These are phyloP conservation scores for Scheffersomyces ergatensis DNA, from an alignment of 805 yeast species.

Conservation along the genomic window DNA sequence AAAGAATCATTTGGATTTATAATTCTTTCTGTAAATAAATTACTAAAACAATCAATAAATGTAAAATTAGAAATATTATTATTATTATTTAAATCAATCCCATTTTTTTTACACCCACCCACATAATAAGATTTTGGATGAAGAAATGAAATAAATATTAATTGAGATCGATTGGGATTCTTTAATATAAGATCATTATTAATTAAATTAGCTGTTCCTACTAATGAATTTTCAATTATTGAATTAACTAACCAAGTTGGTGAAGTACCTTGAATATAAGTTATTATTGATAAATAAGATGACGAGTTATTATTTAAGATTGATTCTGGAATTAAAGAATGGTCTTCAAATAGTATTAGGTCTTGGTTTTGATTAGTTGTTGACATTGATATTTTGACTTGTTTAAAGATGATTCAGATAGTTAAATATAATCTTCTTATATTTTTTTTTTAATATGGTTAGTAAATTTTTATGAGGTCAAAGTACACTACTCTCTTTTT, in stretches of 20 bases:
- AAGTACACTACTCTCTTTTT: too few species aligned
- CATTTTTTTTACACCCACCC: constrained; percentile 37
- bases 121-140: constrained; percentile 30
- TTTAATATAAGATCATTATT: constrained; percentile 23
- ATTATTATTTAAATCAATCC: constrained; percentile 25
- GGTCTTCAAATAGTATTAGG: constrained; percentile 50
- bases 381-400: too few species aligned
- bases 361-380: constrained; percentile 53
- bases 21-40: constrained; percentile 37
- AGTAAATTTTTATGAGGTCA: too few species aligned
- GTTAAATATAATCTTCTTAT: too few species aligned
- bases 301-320: constrained; percentile 10
- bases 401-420: too few species aligned
- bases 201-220: constrained; percentile 46
- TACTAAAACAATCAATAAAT: constrained; percentile 47
- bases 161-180: constrained; percentile 22
- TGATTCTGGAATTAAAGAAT: constrained; percentile 37
- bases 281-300: constrained; percentile 22
- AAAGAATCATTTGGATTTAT: constrained; percentile 17
- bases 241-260: constrained; percentile 64
- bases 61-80: constrained; percentile 19
- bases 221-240: constrained; percentile 49
- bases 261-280: constrained; percentile 48
- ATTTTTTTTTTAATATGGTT: too few species aligned
- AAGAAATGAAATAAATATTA: constrained; percentile 34